Evolutionary conservation across 2,329 filamentous ascomycete genomes (phyloP).

Genomic region (Zasmidium citrigriseum): DNA sequence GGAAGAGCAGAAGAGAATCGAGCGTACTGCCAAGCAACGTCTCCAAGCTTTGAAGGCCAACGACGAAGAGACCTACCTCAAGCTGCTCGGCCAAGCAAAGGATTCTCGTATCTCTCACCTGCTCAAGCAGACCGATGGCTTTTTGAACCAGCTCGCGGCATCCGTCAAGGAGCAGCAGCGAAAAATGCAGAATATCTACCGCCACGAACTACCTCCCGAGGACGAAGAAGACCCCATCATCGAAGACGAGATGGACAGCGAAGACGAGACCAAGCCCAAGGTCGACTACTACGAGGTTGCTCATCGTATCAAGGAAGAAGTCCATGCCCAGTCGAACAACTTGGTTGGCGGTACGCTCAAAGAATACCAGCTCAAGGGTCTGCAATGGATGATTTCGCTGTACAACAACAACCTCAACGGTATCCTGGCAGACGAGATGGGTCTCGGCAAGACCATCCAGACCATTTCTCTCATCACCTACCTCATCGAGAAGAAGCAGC

Average conservation of each 20-base stretch:
- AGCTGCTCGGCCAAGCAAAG: conserved; percentile 96
- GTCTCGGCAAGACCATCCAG: conserved; percentile 98
- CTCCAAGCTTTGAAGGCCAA: conserved; percentile 97
- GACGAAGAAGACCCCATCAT: conserved; percentile 67
- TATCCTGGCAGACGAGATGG: conserved; percentile 98
- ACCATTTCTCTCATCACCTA: conserved; percentile 98
- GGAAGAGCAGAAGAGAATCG: conserved; percentile 97
- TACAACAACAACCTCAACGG: conserved; percentile 99
- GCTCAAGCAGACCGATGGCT: conserved; percentile 94
- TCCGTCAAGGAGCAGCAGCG: conserved; percentile 95
- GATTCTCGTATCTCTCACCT: conserved; percentile 98
- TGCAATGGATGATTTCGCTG: conserved; percentile 99
- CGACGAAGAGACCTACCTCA: conserved; percentile 98
- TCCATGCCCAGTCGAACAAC: conserved; percentile 78
- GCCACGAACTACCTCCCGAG: conserved; percentile 56
- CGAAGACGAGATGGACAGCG: conserved; percentile 68
- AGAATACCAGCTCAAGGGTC: conserved; percentile 96
- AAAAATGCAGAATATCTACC: conserved; percentile 76
- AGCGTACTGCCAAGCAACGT: conserved; percentile 98
- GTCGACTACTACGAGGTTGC: conserved; percentile 99
- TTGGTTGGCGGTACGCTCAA: conserved; percentile 91
- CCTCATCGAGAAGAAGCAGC: conserved; percentile 91
- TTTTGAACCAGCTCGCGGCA: conserved; percentile 90
- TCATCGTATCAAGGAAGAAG: conserved; percentile 91
- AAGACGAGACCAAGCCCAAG: conserved; percentile 69